Conservation (phyloP, 2,329 filamentous ascomycete genomes). For the Diplodia seriata region DNA sequence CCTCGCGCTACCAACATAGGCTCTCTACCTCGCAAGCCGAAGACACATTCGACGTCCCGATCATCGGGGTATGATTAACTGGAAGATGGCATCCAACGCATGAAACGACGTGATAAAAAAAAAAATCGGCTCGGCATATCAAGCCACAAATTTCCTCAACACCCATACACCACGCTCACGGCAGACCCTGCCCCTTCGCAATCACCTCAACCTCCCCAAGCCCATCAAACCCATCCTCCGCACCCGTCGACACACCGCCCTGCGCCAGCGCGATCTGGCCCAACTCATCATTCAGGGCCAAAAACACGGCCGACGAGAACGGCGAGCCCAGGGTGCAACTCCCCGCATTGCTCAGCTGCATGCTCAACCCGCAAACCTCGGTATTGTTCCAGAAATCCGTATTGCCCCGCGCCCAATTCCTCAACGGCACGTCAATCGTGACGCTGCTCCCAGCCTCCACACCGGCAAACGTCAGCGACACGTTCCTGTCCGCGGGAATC, state of each 20-base stretch:
- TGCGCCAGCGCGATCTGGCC: constrained; percentile 44
- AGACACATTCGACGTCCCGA: no score
- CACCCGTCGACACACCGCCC: constrained; percentile 40
- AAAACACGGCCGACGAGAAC: constrained; percentile 43
- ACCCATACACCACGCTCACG: no score
- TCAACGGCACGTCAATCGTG: not conserved
- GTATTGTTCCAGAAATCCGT: not conserved
- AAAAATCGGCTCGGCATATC: no score
- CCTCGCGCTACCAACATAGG: no score
- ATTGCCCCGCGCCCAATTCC: not conserved
- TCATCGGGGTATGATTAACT: no score
- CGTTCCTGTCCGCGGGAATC: not conserved
- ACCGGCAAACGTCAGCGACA: not conserved
- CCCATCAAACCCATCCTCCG: constrained; percentile 3
- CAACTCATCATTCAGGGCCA: constrained; percentile 44
- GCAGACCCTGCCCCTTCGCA: constrained; percentile 20
- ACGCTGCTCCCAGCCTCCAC: constrained; percentile 34
- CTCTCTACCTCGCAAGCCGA: no score
- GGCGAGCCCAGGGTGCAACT: constrained; percentile 44
- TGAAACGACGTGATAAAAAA: no score
- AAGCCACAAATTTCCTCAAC: no score
- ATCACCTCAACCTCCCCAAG: constrained; percentile 22
- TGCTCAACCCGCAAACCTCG: not conserved
- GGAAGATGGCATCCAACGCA: no score
- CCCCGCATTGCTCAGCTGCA: constrained; percentile 38